Base-by-base conservation (phyloP, 495 filamentous ascomycete genomes). In the Neurospora sp. region DNA sequence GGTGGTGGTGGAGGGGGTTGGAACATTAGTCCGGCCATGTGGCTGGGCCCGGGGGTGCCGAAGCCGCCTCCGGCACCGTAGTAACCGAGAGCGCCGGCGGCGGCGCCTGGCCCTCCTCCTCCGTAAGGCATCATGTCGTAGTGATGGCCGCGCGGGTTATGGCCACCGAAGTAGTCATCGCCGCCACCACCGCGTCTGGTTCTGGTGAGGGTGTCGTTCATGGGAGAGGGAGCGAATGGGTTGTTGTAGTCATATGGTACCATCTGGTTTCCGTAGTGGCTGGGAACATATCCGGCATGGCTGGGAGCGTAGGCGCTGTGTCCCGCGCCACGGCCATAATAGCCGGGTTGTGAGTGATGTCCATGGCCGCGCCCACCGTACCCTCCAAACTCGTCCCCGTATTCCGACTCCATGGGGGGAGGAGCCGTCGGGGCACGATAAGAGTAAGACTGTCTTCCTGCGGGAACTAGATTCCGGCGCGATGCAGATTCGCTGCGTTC, bases 61-160 rank as follows among this genome's bases (percentile, higher is more conserved):
- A 81, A 28, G 39, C 75, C 54, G 36, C 71, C 21, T 74, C 72
- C 38, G 34, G 74, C 59, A 1, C 74, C 77, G n/a, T 78, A 77
- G 9, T 75, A 77, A 24, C 75, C 78, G n/a, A 74, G 72, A 48
- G 76, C 82, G 70, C 77, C 82, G 28, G 73, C 75, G 24, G 75
- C 73, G 39, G 71, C 78, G 15, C 45, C 7, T 71, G 73, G 36
- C 80, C 10, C 45, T 15, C 48, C 54, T 40, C 69, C 76, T 34
- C 76, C 77, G 73, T 86, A 86, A 3, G 84, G 83, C 79, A 85
- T 85, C 84, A 86, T 82, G 69, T 85, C 84, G 73, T 83, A 82
- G 34, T 75, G 78, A 38, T 79, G 74, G 39, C 76, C 70, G 21
- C 77, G 80, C 15, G 76, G 81, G 5, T 81, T 79, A 62, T 69